phyloP scores from a whole-genome alignment of 306 rosid genomes.

The Erythrophleum fordii region DNA sequence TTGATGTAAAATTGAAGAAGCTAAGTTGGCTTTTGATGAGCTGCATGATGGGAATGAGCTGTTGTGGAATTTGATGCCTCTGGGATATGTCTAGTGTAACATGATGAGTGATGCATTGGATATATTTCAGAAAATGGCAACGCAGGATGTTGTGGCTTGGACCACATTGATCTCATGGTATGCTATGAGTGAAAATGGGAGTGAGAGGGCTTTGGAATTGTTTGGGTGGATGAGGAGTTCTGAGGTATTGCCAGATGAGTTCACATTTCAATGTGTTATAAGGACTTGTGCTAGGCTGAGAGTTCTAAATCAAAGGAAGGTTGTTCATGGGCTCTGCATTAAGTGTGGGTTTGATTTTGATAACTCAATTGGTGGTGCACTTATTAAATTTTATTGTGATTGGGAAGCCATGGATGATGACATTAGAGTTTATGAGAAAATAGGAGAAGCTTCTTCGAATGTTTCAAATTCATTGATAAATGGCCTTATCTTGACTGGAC shows the following conservation, averaged over 20 bases:
- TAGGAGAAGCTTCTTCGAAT: conserved; percentile 49
- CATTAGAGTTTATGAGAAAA: conserved; percentile 58
- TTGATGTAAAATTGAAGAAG: conserved; percentile 55
- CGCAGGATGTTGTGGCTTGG: conserved; percentile 74
- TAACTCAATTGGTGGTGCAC: conserved; percentile 60
- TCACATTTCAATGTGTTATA: conserved; percentile 71
- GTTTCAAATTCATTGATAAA: conserved; percentile 62
- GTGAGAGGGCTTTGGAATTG: conserved; percentile 77
- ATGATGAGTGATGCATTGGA: conserved; percentile 63
- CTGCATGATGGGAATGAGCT: conserved; percentile 57
- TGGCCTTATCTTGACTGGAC: conserved; percentile 57
- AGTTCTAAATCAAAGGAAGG: conserved; percentile 53
- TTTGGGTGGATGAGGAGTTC: conserved; percentile 69
- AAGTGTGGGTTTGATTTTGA: conserved; percentile 71
- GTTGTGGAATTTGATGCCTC: conserved; percentile 82
- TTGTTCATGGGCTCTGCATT: conserved; percentile 70
- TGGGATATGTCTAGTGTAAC: conserved; percentile 69
- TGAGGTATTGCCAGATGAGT: conserved; percentile 74
- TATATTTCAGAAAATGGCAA: conserved; percentile 62
- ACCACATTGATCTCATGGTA: conserved; percentile 80
- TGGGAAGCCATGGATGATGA: conserved; percentile 61
- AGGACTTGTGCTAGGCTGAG: conserved; percentile 69
- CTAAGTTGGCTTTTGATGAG: conserved; percentile 74
- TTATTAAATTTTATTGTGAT: conserved; percentile 70
- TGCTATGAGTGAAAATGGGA: conserved; percentile 64